Base-by-base conservation (phyloP, 306 rosid species). In the Malus sylvestris region DNA sequence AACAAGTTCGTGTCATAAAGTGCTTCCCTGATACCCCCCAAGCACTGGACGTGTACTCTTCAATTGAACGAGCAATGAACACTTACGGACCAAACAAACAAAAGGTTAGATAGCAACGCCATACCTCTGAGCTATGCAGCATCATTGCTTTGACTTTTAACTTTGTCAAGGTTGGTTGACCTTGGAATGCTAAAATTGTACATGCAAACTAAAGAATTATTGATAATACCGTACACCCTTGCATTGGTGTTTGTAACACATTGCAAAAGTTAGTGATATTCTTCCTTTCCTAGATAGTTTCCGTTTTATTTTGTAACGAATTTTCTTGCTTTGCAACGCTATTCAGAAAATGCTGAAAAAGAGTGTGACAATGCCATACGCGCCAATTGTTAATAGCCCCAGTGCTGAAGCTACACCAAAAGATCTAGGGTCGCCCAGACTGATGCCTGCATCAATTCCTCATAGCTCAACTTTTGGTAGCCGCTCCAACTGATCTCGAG, bases 391-490 rank as follows among this genome's bases (percentile, higher is more conserved):
- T 42, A 92, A 92, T 53, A 81, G 83, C 63, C 19, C 84, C 33
- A 73, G 78, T 55, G 76, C 76, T 77, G 95, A 88, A 74, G 68
- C 80, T 46, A 70, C 75, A 49, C 81, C 80, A 4, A 93, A 88
- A 68, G 98, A 93, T 19, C 55, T 18, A 82, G 91, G 75, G 88
- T 70, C 91, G 65, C 75, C 89, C 60, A 88, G 76, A 76, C 96
- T 76, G 78, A 81, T 85, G 78, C 87, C 96, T 35, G 76, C 87
- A 60, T 87, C 88, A 25, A 80, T 76, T 77, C 97, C 88, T 72
- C 70, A 59, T 74, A 78, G 89, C 85, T 92, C 97, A 65, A 91
- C 86, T 78, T 95, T 92, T 71, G 97, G 99, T 76, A 80, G 90
- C 85, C 78, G 83, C 35, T 15, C 85, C 23, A 13, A 22, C 75